phyloP scores from a whole-genome alignment of 257 asterid species.

The Nicotiana tabacum region DNA sequence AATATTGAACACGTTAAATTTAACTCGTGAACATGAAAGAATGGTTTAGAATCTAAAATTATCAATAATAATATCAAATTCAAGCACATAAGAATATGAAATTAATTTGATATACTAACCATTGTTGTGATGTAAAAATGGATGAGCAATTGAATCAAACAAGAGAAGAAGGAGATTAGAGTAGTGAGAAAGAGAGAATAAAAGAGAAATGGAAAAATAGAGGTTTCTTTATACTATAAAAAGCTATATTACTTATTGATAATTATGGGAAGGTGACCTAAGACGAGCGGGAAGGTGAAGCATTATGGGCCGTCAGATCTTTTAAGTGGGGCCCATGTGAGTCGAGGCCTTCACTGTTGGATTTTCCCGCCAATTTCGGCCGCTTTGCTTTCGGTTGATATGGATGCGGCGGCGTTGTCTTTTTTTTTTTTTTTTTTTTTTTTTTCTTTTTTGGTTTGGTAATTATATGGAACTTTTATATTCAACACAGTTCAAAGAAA shows the following conservation, averaged over 20 bases:
- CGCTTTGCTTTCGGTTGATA: conserved; percentile 26
- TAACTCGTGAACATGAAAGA: too few relatives aligned
- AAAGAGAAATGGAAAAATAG: conserved; percentile 13
- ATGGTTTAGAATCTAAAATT: not conserved
- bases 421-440: not conserved
- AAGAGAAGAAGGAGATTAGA: not conserved
- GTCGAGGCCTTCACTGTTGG: conserved; percentile 1
- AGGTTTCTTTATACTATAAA: conserved; percentile 1
- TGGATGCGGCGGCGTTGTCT: conserved; percentile 38
- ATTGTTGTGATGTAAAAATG: not conserved
- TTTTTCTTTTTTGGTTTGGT: not conserved
- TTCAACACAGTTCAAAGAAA: not conserved
- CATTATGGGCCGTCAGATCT: conserved; percentile 19
- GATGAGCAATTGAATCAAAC: not conserved
- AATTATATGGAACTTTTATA: not conserved
- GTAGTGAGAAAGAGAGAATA: not conserved
- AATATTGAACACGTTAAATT: too few relatives aligned
- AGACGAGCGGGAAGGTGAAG: conserved; percentile 20
- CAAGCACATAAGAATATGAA: not conserved
- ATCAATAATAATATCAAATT: not conserved
- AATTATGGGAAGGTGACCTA: too few relatives aligned
- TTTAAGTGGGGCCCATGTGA: conserved; percentile 23
- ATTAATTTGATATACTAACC: not conserved
- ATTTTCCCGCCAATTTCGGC: conserved; percentile 51
- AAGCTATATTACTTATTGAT: not conserved